Evolutionary conservation across 1,284 basidiomycete species (phyloP), one percentile per base, ranked within the genome.

Genomic region (Coriolopsis trogii): DNA sequence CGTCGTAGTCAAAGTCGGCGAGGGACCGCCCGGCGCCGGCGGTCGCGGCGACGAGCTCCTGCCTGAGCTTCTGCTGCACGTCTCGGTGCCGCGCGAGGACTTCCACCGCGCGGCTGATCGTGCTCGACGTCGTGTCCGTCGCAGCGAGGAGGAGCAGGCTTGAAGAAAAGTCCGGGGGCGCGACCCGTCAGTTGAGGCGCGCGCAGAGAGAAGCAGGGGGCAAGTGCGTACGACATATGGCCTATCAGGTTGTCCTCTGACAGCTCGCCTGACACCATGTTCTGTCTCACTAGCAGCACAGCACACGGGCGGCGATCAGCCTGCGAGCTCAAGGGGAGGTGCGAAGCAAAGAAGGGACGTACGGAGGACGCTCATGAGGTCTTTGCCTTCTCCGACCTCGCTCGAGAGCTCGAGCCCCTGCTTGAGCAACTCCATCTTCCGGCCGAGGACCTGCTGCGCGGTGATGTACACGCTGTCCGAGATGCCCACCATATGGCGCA

Each of bases 101-200:
- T 29, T 67, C 54, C 4, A 70, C 51, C 16, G 57, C 57, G 33
- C 66, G 56, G 20, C 50, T 56, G 15, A 65, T 46, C 4, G 63
- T 61, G 13, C 52, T 56, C n/a, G 66, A 55, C 0, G 67, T 66
- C 1, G 69, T 67, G 36, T 69, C 69, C 28, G 64, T 63, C 4
- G 60, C 67, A 12, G 62, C 68, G 28, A 64, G 59, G 8, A 68
- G 59, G 7, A 68, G 46, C 4, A 64, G 59, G 20, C 65, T 69
- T 36, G 13, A 24, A 16, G 28, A n/a, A 7, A 13, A 20, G 13
- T 3, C 9, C 29, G 4, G 33, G 16, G 23, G 16, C 3, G 15
- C 9, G 7, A 7, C 15, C 15, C 31, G n/a, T n/a, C n/a, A n/a
- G n/a, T n/a, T 21, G 21, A 3, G 20, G 16, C 29, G 31, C 18